Percentiles rank a stretch among this genome's conserved stretches.
phyloP scores from a whole-genome alignment of 805 yeast genomes.

The Teunomyces aglyptinius region DNA sequence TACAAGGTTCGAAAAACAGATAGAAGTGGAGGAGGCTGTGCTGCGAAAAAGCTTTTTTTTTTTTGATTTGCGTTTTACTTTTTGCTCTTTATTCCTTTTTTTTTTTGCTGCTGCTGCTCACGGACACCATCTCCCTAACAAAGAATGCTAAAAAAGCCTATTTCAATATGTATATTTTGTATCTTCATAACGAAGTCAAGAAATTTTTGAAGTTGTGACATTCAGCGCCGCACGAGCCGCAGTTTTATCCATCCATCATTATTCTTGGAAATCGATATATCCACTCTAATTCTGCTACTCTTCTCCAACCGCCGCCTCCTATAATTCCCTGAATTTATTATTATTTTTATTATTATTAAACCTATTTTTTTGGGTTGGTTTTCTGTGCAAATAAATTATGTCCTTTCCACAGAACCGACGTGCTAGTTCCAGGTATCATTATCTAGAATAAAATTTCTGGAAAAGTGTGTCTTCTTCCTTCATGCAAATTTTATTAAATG shows the following conservation, averaged over 20 bases:
- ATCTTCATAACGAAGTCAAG: background rate
- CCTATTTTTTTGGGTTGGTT: too few species aligned
- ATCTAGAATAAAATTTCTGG: background rate
- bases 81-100: background rate
- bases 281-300: background rate
- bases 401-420: too few species aligned
- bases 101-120: background rate
- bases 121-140: background rate
- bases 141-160: background rate
- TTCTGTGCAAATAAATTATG: too few species aligned
- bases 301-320: too few species aligned
- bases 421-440: too few species aligned
- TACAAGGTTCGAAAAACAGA: background rate
- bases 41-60: background rate
- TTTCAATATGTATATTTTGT: background rate
- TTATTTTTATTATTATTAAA: too few species aligned
- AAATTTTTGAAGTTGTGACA: background rate
- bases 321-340: too few species aligned
- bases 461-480: background rate
- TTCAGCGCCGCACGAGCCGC: background rate
- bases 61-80: background rate
- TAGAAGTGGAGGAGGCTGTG: slow-evolving; percentile 1
- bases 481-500: background rate
- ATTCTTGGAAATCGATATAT: background rate
- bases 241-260: background rate